Percentiles rank a stretch among this genome's conserved stretches.
These are phyloP conservation scores for Heritiera littoralis DNA, from an alignment of 345 rosid genomes.

Conservation along the genomic window DNA sequence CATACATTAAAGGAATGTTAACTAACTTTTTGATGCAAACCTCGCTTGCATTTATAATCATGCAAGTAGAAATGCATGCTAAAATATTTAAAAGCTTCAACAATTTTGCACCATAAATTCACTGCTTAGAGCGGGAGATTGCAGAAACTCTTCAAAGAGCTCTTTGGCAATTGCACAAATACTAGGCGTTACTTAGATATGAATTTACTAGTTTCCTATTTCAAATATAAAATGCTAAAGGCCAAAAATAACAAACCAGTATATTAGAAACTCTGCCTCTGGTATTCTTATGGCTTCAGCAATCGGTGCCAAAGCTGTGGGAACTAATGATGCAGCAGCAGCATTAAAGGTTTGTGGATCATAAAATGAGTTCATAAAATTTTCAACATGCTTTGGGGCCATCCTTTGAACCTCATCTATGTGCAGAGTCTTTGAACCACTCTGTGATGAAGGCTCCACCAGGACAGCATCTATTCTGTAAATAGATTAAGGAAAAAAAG, in stretches of 20 bases:
- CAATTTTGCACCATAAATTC: neutral
- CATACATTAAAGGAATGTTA: neutral
- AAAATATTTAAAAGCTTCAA: neutral
- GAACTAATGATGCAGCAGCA: slow-evolving; percentile 70
- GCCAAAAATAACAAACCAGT: slow-evolving; percentile 55
- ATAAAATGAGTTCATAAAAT: slow-evolving; percentile 61
- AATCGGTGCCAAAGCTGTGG: slow-evolving; percentile 74
- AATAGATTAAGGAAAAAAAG: neutral
- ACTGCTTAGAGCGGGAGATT: neutral
- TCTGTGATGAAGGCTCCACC: slow-evolving; percentile 63
- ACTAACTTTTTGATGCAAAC: neutral
- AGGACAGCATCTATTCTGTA: slow-evolving; percentile 70
- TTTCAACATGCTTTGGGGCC: slow-evolving; percentile 74
- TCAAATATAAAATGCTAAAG: neutral
- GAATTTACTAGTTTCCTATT: neutral
- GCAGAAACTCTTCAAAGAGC: neutral
- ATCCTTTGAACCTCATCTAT: slow-evolving; percentile 67
- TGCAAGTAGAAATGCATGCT: neutral
- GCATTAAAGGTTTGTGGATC: slow-evolving; percentile 66
- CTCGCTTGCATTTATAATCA: neutral
- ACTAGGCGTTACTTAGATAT: neutral
- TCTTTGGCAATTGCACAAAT: too few relatives aligned
- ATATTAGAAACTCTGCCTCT: slow-evolving; percentile 93
- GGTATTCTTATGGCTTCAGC: slow-evolving; percentile 85
- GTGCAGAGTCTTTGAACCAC: slow-evolving; percentile 60